These are phyloP conservation scores for Jasminum sambac DNA, from an alignment of 257 asterid genomes.

Conservation along the genomic window DNA sequence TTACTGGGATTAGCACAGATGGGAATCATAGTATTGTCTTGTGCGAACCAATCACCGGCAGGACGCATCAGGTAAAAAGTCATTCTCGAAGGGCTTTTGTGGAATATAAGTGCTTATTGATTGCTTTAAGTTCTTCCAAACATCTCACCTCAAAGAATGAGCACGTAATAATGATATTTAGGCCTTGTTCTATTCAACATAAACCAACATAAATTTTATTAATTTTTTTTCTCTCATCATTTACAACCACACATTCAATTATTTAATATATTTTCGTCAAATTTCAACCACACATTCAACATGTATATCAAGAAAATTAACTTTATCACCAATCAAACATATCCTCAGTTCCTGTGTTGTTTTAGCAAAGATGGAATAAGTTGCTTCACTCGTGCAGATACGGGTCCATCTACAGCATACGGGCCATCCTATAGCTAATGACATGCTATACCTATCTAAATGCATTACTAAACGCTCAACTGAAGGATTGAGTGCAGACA, in stretches of 20 bases:
- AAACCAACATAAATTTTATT: too few relatives aligned
- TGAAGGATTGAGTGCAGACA: slow-evolving; percentile 54
- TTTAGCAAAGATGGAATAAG: not conserved
- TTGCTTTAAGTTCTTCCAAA: too few relatives aligned
- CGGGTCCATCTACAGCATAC: slow-evolving; percentile 83
- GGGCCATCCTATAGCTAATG: slow-evolving; percentile 96
- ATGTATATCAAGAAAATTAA: too few relatives aligned
- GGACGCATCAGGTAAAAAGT: slow-evolving; percentile 87
- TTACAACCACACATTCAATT: too few relatives aligned
- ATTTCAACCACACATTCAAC: too few relatives aligned
- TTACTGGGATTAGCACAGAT: slow-evolving; percentile 79
- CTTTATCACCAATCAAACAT: too few relatives aligned
- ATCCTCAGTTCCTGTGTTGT: not conserved
- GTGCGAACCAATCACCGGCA: slow-evolving; percentile 89
- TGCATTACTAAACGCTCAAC: slow-evolving; percentile 39
- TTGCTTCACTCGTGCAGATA: slow-evolving; percentile 53
- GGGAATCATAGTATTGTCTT: slow-evolving; percentile 78
- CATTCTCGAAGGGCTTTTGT: not conserved
- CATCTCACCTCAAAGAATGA: not conserved
- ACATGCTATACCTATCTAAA: slow-evolving; percentile 69
- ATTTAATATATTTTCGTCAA: too few relatives aligned
- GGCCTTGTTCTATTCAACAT: too few relatives aligned
- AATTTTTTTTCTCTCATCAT: too few relatives aligned
- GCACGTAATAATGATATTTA: not conserved
- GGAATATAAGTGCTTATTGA: not conserved